Evolutionary conservation across 2,329 filamentous ascomycete genomes (phyloP), one percentile per base, ranked within the genome.

Genomic region (Colletotrichum filicis): DNA sequence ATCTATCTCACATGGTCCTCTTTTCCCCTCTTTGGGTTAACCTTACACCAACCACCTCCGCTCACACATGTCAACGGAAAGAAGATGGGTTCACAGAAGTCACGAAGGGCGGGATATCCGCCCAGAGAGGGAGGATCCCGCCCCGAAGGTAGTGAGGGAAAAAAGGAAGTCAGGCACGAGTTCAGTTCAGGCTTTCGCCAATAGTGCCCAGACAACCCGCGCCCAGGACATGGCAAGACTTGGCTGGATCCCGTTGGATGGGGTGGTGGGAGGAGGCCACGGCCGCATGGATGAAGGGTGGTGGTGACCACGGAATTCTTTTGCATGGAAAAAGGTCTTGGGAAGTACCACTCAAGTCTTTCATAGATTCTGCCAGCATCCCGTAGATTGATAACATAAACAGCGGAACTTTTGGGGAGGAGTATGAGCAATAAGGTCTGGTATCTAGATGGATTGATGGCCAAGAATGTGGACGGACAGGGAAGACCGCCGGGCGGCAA

Each of bases 11-110:
- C 52, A 28, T 42, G 32, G 26, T 16, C 16, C 5, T 42, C 32
- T 35, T n/a, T 53, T 35, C 52, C 64, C 42, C 65, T 30, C 35
- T 57, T 49, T 59, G 28, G 24, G 26, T 19, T 24, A 22, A n/a
- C 42, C 37, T 66, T 35, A 55, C 49, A 66, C 67, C 67, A 67
- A 49, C 56, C 68, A 71, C 46, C 60, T 57, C 35, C 59, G 53
- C 61, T 46, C n/a, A 24, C 68, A 66, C 68, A 52, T 57, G 59
- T 42, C 26, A 28, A 16, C 49, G 16, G 32, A 30, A n/a, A 3
- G 49, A 24, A 58, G 35, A 46, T 46, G 42, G 42, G 42, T 16
- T 46, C 16, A 46, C 42, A 46, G 42, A 46, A 46, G 19, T 9
- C 42, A 46, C 19, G 42, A 46, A 46, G 19, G 7, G 42, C 16